These are phyloP conservation scores for Trichophaea hybrida DNA, from an alignment of 2,329 filamentous ascomycete genomes.

Conservation along the genomic window DNA sequence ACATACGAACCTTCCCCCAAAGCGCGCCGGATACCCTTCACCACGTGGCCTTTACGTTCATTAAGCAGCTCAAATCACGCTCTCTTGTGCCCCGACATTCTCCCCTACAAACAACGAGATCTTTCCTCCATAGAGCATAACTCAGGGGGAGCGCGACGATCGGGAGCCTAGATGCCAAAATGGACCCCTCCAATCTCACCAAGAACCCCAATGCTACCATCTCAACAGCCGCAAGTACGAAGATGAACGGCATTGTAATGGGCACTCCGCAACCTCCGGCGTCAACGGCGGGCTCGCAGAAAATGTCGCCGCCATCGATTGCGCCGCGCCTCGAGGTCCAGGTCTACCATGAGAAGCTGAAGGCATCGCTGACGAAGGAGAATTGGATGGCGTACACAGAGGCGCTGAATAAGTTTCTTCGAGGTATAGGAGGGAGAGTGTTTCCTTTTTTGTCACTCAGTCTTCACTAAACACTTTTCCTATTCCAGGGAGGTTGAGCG, in stretches of 20 bases:
- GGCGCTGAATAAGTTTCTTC: constrained; percentile 46
- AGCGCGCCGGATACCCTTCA: not conserved
- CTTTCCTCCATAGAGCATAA: too few species aligned
- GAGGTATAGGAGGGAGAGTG: constrained; percentile 36
- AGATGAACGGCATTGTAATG: not conserved
- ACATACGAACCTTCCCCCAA: not conserved
- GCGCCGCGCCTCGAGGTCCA: constrained; percentile 54
- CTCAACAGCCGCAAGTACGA: constrained; percentile 7
- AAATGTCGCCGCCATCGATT: constrained; percentile 32
- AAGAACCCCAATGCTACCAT: constrained; percentile 7
- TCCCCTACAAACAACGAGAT: too few species aligned
- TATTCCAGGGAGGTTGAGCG: constrained; percentile 45
- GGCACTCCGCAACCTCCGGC: not conserved
- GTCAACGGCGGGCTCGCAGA: constrained; percentile 21
- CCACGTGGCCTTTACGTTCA: too few species aligned
- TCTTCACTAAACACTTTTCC: not conserved
- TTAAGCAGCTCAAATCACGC: too few species aligned
- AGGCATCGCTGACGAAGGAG: constrained; percentile 40
- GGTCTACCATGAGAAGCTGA: constrained; percentile 48
- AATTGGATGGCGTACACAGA: constrained; percentile 53
- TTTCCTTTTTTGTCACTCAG: not conserved
- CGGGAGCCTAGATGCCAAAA: not conserved
- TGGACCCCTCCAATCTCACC: constrained; percentile 18
- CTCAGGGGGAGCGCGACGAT: too few species aligned
- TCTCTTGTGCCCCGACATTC: too few species aligned